Evolutionary conservation across 768 basidiomycete genomes (phyloP), one percentile per base, ranked within the genome.

Genomic region (Rubroboletus pulcherrimus): DNA sequence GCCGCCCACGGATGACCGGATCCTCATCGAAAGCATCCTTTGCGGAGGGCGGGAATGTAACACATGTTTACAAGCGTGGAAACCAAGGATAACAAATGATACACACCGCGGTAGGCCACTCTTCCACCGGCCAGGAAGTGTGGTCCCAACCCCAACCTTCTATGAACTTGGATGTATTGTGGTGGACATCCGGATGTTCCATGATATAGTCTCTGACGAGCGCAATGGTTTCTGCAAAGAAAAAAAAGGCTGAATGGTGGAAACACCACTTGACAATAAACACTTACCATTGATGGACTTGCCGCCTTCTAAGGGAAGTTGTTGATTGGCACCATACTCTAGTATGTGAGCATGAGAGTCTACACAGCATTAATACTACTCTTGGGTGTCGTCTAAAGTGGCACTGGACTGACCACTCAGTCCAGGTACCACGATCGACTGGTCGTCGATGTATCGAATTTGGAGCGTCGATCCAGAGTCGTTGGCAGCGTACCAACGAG

Each of bases 71-170:
- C 19, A 24, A 37, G 35, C 44, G 43, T 39, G 31, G n/a, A 14
- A 7, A 10, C 15, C 31, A 10, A 42, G 45, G 42, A 26, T 19
- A 47, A 17, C 14, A 14, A 6, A 46, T 37, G n/a, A 24, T 21
- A 74, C 81, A 54, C 63, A 91, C 91, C 55, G 84, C 79, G 42
- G 80, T 82, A 7, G 91, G 91, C 78, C 86, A 92, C 21, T 74
- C 72, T 31, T 74, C 69, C 19, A 67, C 67, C 8, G 79, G 74
- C 88, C 88, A 90, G 51, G 78, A 72, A 1, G 91, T 95, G 70
- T 96, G 94, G 68, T 96, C 91, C 93, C 94, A 96, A 1, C 93
- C 94, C 66, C 88, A 83, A 3, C 92, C 92, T 52, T 84, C 80
- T 15, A 96, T 79, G 68, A 85, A 84, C 59, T 77, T 80, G 21